phyloP scores from a whole-genome alignment of 306 rosid species.

The Gastrolobium villosum region DNA sequence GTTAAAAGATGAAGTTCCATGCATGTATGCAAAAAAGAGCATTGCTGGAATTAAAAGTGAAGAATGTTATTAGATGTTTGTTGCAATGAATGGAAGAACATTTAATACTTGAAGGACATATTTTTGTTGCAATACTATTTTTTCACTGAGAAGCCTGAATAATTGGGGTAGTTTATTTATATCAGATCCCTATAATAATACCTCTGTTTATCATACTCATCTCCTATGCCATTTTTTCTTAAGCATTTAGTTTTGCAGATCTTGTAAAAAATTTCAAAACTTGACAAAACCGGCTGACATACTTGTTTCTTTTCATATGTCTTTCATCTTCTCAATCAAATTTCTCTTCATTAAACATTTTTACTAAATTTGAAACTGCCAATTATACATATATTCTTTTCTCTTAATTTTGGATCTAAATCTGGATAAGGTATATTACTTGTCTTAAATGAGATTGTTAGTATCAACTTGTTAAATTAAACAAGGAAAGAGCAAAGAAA shows the following conservation, averaged over 20 bases:
- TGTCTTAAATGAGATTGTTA: constrained; percentile 35
- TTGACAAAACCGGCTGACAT: neutral
- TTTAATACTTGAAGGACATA: constrained; percentile 13
- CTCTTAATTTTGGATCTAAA: constrained; percentile 6
- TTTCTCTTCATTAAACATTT: neutral
- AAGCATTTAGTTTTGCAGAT: neutral
- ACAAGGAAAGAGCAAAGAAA: constrained; percentile 14
- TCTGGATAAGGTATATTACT: constrained; percentile 23
- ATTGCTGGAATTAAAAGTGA: constrained; percentile 30
- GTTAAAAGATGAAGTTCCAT: constrained; percentile 27
- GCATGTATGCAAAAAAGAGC: constrained; percentile 32
- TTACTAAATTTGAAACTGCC: constrained; percentile 38
- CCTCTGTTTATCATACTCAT: neutral
- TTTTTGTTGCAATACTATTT: constrained; percentile 12
- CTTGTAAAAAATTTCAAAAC: neutral
- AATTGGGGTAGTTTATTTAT: constrained; percentile 27
- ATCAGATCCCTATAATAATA: neutral
- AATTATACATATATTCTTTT: constrained; percentile 14
- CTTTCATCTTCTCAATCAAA: constrained; percentile 1
- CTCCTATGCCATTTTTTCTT: constrained; percentile 35
- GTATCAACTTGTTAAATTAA: constrained; percentile 1
- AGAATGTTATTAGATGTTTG: constrained; percentile 24
- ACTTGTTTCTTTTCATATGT: constrained; percentile 30
- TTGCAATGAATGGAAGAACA: constrained; percentile 39
- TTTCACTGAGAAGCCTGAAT: constrained; percentile 5